Base-by-base conservation (phyloP, 768 basidiomycete species). In the Zangia roseola region DNA sequence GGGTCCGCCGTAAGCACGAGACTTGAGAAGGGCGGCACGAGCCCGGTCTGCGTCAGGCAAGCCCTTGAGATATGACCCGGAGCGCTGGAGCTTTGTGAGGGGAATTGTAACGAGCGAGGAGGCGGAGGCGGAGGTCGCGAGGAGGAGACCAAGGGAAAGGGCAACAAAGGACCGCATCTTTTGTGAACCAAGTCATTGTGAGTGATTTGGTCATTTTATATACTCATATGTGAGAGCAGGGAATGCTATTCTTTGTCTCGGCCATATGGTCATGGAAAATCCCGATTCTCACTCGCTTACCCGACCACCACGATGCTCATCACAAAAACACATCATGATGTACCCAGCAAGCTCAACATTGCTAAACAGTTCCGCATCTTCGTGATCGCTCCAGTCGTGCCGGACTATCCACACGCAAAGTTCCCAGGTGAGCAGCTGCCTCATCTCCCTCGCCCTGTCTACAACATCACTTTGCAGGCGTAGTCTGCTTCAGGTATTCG, bases 371-470 rank as follows among this genome's bases (percentile, higher is more conserved):
- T 94, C 53, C 76, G 92, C 45, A 82, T 95, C 34, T 93, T 86
- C 62, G 74, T 97, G 26, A 86, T 94, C 49, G 80, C 89, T 17
- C 94, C 94, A 7, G 77, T 74, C 43, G 63, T 93, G 13, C 84
- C 87, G 10, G 80, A 84, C 40, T 93, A 95, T 64, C 94, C 94
- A 1, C 78, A 91, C 38, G 94, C 91, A 21, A 91, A 86, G 68
- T 95, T 94, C 64, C 93, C 92, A 62, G 91, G 91, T 83, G 65
- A 49, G 56, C 33, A 12, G 24, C 31, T 26, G 10, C 12, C 17
- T 31, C 16, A 3, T 30, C 4, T 7, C n/a, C 21, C 10, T 14
- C 10, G 28, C 42, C 36, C n/a, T n/a, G n/a, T 35, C 28, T 28
- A 5, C 28, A 28, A 31, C 10, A 25, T 31, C 28, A 25, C 23